Base-by-base conservation (phyloP, 257 asterid genomes). In the Primulina huaijiensis region DNA sequence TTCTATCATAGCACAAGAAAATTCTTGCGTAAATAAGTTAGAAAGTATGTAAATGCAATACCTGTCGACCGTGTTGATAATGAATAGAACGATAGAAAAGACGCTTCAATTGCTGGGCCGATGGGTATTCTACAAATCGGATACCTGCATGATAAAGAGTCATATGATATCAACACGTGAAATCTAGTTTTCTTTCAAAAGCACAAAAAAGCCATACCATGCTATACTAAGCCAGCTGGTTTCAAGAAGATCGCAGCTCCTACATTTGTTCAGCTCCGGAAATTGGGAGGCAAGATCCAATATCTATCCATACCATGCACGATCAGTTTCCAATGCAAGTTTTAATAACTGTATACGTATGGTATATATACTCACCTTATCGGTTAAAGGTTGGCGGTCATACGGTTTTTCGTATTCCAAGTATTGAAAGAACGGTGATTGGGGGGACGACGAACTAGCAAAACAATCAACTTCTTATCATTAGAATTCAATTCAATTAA, bases 321-420 rank as follows among this genome's bases (percentile, higher is more conserved):
- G 23, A 21, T 21, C 23, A 21, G 23, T 21, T 21, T 21, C 23
- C 23, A 21, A 21, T 21, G 23, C 23, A 21, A 31, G 3, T 31
- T 31, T 31, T 31, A 31, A 31, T 31, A 31, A 31, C 4, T 31
- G 35, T 31, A 31, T 31, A 31, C 6, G 35, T 2, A 0, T 31
- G 35, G 25, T 23, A 23, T 23, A 87, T 19, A 96, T 80, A 50
- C 35, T 31, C 6, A 31, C 6, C 35, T 31, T 31, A 31, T 31
- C 35, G 0, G 35, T 96, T 31, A 31, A 6, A 6, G 5, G 35
- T 31, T 31, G 35, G 6, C 35, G 97, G 57, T 70, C 56, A 73
- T 77, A 75, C 8, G 96, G 97, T 68, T 46, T 86, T 25, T 88
- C 97, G 20, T 67, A 68, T 75, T 92, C 98, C 72, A 90, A 25